Evolutionary conservation across 331 rosid species (phyloP).

Genomic region (Spiraea crenata): DNA sequence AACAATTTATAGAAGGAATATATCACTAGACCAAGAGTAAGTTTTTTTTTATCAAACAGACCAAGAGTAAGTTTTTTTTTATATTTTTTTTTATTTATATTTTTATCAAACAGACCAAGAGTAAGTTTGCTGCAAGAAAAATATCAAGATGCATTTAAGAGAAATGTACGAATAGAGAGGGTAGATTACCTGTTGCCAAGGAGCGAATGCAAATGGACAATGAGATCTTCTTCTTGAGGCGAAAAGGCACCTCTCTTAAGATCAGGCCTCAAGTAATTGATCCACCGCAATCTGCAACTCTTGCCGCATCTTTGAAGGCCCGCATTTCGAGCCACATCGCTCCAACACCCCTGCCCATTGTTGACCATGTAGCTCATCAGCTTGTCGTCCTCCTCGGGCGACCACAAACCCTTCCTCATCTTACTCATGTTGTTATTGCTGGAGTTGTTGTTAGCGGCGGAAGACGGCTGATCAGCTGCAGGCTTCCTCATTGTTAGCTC

Average conservation of each 20-base stretch:
- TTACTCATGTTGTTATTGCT: slow-evolving; percentile 18
- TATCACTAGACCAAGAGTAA: too few relatives aligned
- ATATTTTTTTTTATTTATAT: too few relatives aligned
- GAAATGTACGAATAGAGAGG: background rate
- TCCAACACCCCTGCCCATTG: slow-evolving; percentile 94
- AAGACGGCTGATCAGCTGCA: slow-evolving; percentile 20
- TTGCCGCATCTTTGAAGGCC: slow-evolving; percentile 90
- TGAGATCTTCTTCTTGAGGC: slow-evolving; percentile 78
- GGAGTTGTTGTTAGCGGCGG: slow-evolving; percentile 14
- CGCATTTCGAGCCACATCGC: slow-evolving; percentile 91
- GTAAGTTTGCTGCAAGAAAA: too few relatives aligned
- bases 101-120: too few relatives aligned
- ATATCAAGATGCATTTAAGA: too few relatives aligned
- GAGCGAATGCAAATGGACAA: slow-evolving; percentile 80
- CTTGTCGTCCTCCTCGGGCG: slow-evolving; percentile 95
- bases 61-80: too few relatives aligned
- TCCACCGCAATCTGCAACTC: slow-evolving; percentile 91
- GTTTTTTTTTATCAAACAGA: too few relatives aligned
- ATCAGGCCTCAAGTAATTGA: slow-evolving; percentile 91
- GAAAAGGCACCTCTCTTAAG: slow-evolving; percentile 89
- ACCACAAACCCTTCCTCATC: slow-evolving; percentile 91
- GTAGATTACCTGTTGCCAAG: slow-evolving; percentile 82
- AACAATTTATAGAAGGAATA: too few relatives aligned
- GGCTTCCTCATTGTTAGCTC: slow-evolving; percentile 70
- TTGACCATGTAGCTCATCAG: slow-evolving; percentile 71